Evolutionary conservation across 208 protist species (phyloP), one percentile per base, ranked within the genome.

Genomic region (Acanthamoeba quina): DNA sequence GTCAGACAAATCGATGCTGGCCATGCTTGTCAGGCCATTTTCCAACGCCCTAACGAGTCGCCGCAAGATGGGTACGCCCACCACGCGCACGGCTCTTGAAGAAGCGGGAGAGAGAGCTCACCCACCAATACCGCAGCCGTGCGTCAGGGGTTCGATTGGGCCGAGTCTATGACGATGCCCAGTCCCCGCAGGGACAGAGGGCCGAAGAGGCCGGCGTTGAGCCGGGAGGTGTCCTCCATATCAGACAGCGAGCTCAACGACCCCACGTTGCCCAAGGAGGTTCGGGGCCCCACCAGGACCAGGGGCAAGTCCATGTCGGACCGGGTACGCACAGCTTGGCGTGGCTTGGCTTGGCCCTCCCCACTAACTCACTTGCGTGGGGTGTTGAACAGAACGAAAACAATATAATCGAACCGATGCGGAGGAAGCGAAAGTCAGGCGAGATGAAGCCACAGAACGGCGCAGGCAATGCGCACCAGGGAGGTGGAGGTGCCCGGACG

Each of bases 21-120:
- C 90, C 90, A 93, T 93, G 90, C 90, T 93, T 13, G 90, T 93
- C 11, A 44, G 90, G n/a, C 90, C 90, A 24, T 93, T 93, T 34
- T 31, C 90, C 31, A 93, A 93, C 31, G 90, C 90, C 5, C 41
- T 93, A 1, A 24, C 66, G 31, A 66, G 70, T 24, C 62, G 90
- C 21, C 37, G 90, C 13, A 93, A 64, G 49, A 93, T 93, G 90
- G 70, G 62, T 93, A 64, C 15, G 15, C 26, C 17, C 17, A 21
- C 66, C 34, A 60, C 60, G 24, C 44, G 3, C 64, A 17, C 19
- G 64, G 21, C 24, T 89, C 47, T 66, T 11, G 64, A 13, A 34
- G 26, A 66, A n/a, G 15, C 24, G 19, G 86, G 13, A 17, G 54
- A 9, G 80, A 21, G 1, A 3, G 29, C 60, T 41, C 5, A n/a